Conservation (phyloP, 805 yeast genomes). For the Candida bentonensis region DNA sequence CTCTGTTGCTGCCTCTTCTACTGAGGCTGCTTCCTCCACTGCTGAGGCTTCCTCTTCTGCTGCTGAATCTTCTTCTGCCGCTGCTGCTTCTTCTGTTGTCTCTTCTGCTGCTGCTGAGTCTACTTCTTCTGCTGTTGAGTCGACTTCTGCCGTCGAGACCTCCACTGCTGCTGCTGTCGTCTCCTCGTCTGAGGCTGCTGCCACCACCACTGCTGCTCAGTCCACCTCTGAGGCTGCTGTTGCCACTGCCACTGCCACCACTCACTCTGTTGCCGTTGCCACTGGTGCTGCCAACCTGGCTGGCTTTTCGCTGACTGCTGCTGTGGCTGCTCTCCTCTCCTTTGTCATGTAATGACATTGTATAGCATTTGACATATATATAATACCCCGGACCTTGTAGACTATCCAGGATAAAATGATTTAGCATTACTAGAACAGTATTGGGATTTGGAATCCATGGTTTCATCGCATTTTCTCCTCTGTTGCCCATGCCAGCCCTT, state of each 20-base stretch:
- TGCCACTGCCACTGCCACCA: slow-evolving; percentile 3
- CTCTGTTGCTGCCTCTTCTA: slow-evolving; percentile 8
- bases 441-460: no score
- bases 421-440: no score
- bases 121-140: not conserved
- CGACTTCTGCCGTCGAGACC: slow-evolving; percentile 1
- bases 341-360: slow-evolving; percentile 1
- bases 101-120: slow-evolving; percentile 6
- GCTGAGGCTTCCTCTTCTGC: slow-evolving; percentile 3
- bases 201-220: slow-evolving; percentile 6
- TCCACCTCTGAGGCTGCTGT: slow-evolving; percentile 8
- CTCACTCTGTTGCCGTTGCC: slow-evolving; percentile 4
- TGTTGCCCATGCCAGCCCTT: no score
- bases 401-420: no score
- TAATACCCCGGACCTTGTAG: no score
- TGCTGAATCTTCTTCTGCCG: slow-evolving; percentile 5
- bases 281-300: slow-evolving; percentile 10
- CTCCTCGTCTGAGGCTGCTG: slow-evolving; percentile 1
- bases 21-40: slow-evolving; percentile 6
- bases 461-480: no score
- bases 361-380: no score
- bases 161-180: slow-evolving; percentile 3
- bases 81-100: slow-evolving; percentile 3
- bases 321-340: slow-evolving; percentile 8
- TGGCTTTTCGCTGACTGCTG: slow-evolving; percentile 14